A percentile compares a stretch with the other conserved stretches of the same genome.
phyloP scores from a whole-genome alignment of 371 early-diverging fungal genomes.

The Lichtheimia hyalospora region DNA sequence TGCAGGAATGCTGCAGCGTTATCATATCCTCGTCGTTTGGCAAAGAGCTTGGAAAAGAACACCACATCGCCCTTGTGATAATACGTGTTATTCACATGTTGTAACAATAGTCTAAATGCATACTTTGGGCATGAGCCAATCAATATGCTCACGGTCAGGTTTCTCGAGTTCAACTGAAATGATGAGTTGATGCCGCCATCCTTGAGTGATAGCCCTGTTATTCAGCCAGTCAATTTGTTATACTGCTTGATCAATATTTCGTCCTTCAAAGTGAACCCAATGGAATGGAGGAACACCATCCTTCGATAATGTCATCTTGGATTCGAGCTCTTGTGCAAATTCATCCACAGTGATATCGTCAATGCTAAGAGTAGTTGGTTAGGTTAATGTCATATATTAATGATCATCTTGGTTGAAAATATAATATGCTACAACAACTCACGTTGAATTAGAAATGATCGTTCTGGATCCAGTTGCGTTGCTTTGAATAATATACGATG shows the following conservation, averaged over 20 bases:
- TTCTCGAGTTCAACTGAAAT: constrained; percentile 75
- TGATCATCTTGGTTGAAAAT: too few relatives aligned
- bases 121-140: constrained; percentile 46
- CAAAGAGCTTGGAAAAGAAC: constrained; percentile 70
- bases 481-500: constrained; percentile 65
- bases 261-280: constrained; percentile 73
- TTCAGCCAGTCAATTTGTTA: constrained; percentile 59
- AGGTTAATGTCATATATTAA: too few relatives aligned
- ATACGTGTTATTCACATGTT: background rate
- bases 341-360: constrained; percentile 24
- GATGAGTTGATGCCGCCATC: constrained; percentile 44
- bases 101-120: background rate
- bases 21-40: constrained; percentile 56
- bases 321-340: constrained; percentile 13
- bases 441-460: constrained; percentile 61
- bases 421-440: background rate
- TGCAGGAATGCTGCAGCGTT: constrained; percentile 44
- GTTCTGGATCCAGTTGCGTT: constrained; percentile 54
- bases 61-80: constrained; percentile 53
- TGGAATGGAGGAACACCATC: constrained; percentile 11
- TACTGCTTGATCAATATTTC: constrained; percentile 54
- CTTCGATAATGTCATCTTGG: background rate
- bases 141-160: constrained; percentile 58
- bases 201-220: constrained; percentile 30
- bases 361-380: constrained; percentile 6